Base-by-base conservation (phyloP, 305 asterid genomes). In the Withania somnifera region DNA sequence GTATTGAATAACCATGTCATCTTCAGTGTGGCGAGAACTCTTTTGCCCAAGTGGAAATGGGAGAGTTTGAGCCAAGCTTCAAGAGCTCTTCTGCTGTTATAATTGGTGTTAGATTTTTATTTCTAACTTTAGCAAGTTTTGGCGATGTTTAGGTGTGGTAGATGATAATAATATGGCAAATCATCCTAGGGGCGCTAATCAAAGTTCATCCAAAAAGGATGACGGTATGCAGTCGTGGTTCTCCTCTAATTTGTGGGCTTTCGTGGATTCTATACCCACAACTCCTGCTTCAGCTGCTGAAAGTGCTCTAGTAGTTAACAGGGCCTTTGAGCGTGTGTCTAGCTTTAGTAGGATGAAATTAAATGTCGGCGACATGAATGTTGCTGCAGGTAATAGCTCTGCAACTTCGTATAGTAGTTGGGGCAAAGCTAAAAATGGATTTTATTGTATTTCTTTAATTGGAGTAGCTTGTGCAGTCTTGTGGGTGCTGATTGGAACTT, bases 201-300 rank as follows among this genome's bases (percentile, higher is more conserved):
- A 83, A 85, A 87, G 83, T 64, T 90, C 85, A 78, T 75, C 81
- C 57, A 80, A 83, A 77, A 83, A 82, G 85, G 89, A 84, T 84
- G 91, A 86, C 88, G 91, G 88, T 87, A 84, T 87, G 54, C 88
- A 86, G 86, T 94, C 98, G 42, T 87, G 94, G 93, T 86, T 94
- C 82, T 92, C 98, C 14, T 86, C 98, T 66, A 88, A 90, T 79
- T 77, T 92, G 26, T 94, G 98, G 98, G 83, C 97, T 26, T 96
- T 91, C 85, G 94, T 96, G 92, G 99, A 93, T 90, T 94, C 98
- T 79, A 94, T 96, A 92, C 99, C 99, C 11, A 87, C 99, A 9
- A 87, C 88, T 85, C 98, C 97, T 63, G 99, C 99, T 82, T 92
- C 97, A 51, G 99, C 99, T 84, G 87, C 97, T 80, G 99, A 96